Evolutionary conservation across 169 alveolate species (phyloP).

Genomic region (Eimeria praecox): DNA sequence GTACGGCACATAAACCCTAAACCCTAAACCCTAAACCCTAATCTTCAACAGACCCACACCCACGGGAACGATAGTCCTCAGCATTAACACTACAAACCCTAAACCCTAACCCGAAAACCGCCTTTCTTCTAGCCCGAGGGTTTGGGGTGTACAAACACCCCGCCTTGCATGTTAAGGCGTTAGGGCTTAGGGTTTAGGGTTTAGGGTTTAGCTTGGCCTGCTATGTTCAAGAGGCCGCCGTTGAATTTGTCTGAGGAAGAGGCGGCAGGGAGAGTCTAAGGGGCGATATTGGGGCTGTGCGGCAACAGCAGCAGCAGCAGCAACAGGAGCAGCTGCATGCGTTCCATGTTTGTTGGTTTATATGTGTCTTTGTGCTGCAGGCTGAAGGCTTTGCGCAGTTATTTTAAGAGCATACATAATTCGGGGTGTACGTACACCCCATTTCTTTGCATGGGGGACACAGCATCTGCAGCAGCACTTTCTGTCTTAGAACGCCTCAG

Average conservation of each 20-base stretch:
- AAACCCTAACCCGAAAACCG: neutral
- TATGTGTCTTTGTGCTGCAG: neutral
- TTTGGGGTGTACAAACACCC: neutral
- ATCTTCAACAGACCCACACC: no score
- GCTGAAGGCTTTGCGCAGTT: neutral
- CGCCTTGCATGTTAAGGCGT: neutral
- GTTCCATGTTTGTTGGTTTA: neutral
- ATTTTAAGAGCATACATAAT: neutral
- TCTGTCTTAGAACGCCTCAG: slow-evolving; percentile 12
- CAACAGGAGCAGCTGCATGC: neutral
- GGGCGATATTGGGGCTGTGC: neutral
- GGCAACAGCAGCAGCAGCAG: slow-evolving; percentile 16
- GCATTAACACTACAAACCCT: no score
- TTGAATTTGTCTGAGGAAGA: no score
- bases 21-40: neutral
- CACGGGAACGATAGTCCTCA: no score
- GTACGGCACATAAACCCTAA: slow-evolving; percentile 7
- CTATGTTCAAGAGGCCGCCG: no score
- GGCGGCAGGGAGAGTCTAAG: neutral
- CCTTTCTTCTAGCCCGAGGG: no score
- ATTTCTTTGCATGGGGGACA: slow-evolving; percentile 19
- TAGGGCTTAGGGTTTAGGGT: neutral
- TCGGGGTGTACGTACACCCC: slow-evolving; percentile 38
- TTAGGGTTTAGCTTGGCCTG: neutral
- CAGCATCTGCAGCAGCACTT: slow-evolving; percentile 55